These are phyloP conservation scores for Mediolabrus comicus DNA, from an alignment of 108 stramenopile genomes.

Conservation along the genomic window DNA sequence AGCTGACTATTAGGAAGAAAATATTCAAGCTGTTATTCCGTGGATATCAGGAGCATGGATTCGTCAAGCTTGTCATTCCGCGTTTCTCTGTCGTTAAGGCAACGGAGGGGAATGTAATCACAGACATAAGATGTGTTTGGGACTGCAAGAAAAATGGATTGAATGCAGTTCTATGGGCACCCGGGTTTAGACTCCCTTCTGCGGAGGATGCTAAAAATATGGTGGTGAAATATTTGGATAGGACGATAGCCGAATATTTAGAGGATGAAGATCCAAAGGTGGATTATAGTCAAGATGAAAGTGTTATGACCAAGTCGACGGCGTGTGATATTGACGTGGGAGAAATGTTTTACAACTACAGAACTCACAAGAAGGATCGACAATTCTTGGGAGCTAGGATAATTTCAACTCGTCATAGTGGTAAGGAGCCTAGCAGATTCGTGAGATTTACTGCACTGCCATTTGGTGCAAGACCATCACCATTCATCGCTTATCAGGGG, in stretches of 20 bases:
- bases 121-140: not conserved
- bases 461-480: too few species aligned
- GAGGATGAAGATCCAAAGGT: not conserved
- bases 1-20: not conserved
- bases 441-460: too few species aligned
- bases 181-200: not conserved
- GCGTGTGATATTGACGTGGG: constrained; percentile 13
- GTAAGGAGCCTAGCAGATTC: not conserved
- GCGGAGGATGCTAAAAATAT: constrained; percentile 6
- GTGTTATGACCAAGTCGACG: not conserved
- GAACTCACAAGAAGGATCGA: not conserved
- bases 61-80: not conserved
- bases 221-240: constrained; percentile 12
- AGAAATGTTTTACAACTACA: constrained; percentile 12
- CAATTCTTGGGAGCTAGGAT: not conserved
- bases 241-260: constrained; percentile 5
- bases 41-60: not conserved
- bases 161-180: constrained; percentile 9
- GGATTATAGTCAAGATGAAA: not conserved
- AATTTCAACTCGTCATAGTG: constrained; percentile 4
- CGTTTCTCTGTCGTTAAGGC: not conserved
- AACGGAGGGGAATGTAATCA: not conserved
- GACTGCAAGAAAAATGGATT: not conserved
- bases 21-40: not conserved
- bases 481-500: too few species aligned